These are phyloP conservation scores for Pleurotus giganteus DNA, from an alignment of 768 basidiomycete genomes.

Conservation along the genomic window DNA sequence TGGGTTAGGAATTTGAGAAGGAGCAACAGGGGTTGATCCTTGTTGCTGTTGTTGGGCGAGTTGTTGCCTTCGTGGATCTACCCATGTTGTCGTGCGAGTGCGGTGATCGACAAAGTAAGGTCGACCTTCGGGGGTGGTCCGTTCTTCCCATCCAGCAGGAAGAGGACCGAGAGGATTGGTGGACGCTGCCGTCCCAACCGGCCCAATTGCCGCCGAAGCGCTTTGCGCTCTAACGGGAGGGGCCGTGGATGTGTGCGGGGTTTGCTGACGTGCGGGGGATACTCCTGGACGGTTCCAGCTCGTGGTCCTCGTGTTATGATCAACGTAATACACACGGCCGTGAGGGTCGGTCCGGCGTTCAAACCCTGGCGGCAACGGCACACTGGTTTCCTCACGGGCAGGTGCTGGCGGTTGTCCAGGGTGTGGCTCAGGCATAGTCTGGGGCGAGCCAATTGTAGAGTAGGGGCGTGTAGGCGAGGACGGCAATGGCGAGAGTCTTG, in stretches of 20 bases:
- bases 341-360: conserved; percentile 75
- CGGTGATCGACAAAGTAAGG: conserved; percentile 69
- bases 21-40: conserved; percentile 36
- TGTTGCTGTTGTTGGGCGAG: conserved; percentile 37
- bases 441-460: conserved; percentile 19
- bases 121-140: conserved; percentile 84
- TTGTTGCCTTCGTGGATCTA: conserved; percentile 67
- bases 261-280: conserved; percentile 18
- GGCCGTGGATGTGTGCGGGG: conserved; percentile 15
- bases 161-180: conserved; percentile 59
- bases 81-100: conserved; percentile 89
- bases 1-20: conserved; percentile 48
- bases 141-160: conserved; percentile 91
- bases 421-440: conserved; percentile 23
- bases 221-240: conserved; percentile 12
- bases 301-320: conserved; percentile 79
- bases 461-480: neutral
- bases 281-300: conserved; percentile 68
- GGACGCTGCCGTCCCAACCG: conserved; percentile 26
- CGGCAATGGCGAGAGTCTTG: neutral
- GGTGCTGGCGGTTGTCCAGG: conserved; percentile 18
- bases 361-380: conserved; percentile 76
- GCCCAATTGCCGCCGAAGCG: conserved; percentile 15
- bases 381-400: conserved; percentile 51
- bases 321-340: conserved; percentile 80